Percentiles rank a stretch among this genome's conserved stretches.
Evolutionary conservation across 1,284 basidiomycete genomes (phyloP).

Genomic region (Apiotrichum montevideense): DNA sequence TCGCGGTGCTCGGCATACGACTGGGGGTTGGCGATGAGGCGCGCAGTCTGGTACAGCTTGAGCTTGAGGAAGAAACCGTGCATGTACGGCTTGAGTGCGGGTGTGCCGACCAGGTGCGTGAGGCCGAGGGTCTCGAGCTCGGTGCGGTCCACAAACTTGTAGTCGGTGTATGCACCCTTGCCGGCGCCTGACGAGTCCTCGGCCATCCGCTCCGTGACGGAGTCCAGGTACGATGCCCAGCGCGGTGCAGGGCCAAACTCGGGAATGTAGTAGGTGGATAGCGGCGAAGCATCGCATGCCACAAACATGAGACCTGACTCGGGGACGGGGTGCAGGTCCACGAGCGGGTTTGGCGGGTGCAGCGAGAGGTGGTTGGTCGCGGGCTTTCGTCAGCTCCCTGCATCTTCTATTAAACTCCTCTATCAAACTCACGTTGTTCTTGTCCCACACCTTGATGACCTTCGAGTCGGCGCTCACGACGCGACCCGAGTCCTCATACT

Average conservation of each 20-base stretch:
- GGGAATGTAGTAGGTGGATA: conserved; percentile 89
- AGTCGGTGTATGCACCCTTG: conserved; percentile 75
- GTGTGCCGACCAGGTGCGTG: conserved; percentile 87
- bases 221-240: conserved; percentile 97
- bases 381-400: conserved; percentile 52
- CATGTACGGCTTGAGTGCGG: conserved; percentile 97
- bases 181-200: conserved; percentile 55
- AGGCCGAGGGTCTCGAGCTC: conserved; percentile 84
- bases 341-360: conserved; percentile 79
- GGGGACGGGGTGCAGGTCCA: conserved; percentile 81
- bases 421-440: conserved; percentile 59
- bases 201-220: conserved; percentile 96
- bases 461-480: conserved; percentile 86
- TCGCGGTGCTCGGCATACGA: conserved; percentile 92
- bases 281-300: conserved; percentile 89
- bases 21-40: conserved; percentile 92
- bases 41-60: conserved; percentile 90
- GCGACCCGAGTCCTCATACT: conserved; percentile 66
- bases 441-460: conserved; percentile 93
- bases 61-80: conserved; percentile 97
- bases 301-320: conserved; percentile 77
- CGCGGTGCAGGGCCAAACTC: conserved; percentile 91
- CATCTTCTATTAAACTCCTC: no score
- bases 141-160: conserved; percentile 87
- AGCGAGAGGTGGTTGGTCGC: conserved; percentile 84